phyloP scores from a whole-genome alignment of 768 basidiomycete species.

The Auriscalpium orientale region DNA sequence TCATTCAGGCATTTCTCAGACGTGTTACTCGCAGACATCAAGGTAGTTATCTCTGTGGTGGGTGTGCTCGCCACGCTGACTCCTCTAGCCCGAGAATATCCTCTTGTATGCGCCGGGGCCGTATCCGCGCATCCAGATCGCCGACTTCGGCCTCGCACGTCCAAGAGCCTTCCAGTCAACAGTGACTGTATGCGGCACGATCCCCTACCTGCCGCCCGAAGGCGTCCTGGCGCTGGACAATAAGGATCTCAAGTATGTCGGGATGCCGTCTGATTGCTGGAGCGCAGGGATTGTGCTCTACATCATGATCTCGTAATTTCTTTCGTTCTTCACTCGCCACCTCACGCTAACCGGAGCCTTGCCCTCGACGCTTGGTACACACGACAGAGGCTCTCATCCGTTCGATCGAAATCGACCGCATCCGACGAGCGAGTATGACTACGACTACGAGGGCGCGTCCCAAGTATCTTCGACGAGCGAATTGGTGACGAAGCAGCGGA shows the following conservation, averaged over 20 bases:
- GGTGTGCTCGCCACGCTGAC: neutral
- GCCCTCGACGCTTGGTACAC: neutral
- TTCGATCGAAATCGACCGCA: conserved; percentile 48
- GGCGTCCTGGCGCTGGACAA: conserved; percentile 74
- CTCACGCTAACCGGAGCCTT: neutral
- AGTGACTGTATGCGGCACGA: conserved; percentile 80
- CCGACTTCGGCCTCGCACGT: conserved; percentile 82
- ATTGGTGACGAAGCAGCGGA: neutral
- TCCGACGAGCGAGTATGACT: neutral
- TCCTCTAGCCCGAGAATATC: conserved; percentile 75
- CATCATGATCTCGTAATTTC: conserved; percentile 73
- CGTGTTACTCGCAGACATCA: conserved; percentile 43
- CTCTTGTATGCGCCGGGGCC: conserved; percentile 71
- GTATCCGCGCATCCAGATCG: conserved; percentile 78
- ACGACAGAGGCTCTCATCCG: conserved; percentile 60
- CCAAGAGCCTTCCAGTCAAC: conserved; percentile 75
- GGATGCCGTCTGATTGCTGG: conserved; percentile 90
- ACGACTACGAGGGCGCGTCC: neutral
- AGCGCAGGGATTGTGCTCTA: conserved; percentile 76
- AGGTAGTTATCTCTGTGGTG: conserved; percentile 31
- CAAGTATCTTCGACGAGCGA: neutral
- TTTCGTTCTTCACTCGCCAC: neutral
- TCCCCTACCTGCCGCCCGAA: conserved; percentile 81
- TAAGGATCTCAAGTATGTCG: conserved; percentile 62
- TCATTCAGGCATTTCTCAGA: neutral